Conservation (phyloP, 352 stramenopile genomes). For the Halophytophthora batemanensis region DNA sequence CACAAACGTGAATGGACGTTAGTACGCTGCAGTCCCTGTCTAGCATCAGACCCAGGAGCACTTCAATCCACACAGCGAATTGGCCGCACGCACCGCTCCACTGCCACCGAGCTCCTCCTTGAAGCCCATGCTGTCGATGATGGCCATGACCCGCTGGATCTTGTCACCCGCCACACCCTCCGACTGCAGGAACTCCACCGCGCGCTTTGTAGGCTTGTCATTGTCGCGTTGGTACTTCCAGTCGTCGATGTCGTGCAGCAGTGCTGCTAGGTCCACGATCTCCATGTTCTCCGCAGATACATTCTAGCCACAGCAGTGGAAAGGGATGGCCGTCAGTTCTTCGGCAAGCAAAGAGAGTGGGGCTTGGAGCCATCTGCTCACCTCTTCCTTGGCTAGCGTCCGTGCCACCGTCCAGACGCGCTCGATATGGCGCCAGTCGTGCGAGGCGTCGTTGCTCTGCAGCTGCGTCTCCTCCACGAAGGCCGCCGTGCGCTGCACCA, state of each 20-base stretch:
- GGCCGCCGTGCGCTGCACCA: slow-evolving; percentile 66
- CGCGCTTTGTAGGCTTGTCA: slow-evolving; percentile 53
- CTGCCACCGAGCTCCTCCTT: slow-evolving; percentile 70
- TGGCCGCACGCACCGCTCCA: slow-evolving; percentile 9
- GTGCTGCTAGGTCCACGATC: slow-evolving; percentile 78
- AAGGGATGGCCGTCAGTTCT: not conserved
- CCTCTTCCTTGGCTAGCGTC: slow-evolving; percentile 74
- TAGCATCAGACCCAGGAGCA: too few species aligned
- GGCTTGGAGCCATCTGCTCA: slow-evolving; percentile 9
- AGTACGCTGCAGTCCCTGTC: not conserved
- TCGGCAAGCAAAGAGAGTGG: not conserved
- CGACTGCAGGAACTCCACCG: slow-evolving; percentile 50
- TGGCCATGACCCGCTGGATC: slow-evolving; percentile 70
- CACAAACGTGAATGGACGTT: not conserved
- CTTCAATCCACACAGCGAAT: too few species aligned
- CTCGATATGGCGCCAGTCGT: slow-evolving; percentile 88
- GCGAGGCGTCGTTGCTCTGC: slow-evolving; percentile 74
- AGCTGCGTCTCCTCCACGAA: slow-evolving; percentile 76
- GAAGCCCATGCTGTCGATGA: slow-evolving; percentile 83
- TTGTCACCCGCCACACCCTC: slow-evolving; percentile 46
- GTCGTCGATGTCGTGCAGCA: slow-evolving; percentile 91
- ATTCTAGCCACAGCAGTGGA: slow-evolving; percentile 26
- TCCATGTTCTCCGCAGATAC: slow-evolving; percentile 56
- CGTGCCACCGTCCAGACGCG: slow-evolving; percentile 80
- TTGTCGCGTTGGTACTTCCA: slow-evolving; percentile 79